These are phyloP conservation scores for Verticillium nubilum DNA, from an alignment of 2,329 filamentous ascomycete genomes.

Conservation along the genomic window DNA sequence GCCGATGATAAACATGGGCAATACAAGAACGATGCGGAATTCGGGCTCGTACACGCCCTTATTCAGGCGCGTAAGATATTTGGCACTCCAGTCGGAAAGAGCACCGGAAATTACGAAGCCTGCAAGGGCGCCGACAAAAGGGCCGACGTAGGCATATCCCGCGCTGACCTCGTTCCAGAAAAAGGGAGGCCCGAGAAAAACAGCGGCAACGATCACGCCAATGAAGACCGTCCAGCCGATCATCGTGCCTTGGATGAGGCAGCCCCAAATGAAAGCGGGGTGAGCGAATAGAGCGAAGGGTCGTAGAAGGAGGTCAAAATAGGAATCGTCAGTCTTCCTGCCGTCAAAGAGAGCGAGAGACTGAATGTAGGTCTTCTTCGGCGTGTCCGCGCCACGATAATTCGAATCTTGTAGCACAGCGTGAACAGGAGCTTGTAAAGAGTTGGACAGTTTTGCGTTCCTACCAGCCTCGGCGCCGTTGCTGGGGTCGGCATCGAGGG, in stretches of 20 bases:
- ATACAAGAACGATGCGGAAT: constrained; percentile 76
- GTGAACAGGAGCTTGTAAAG: not conserved
- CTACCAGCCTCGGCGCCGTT: not conserved
- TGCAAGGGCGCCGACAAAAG: constrained; percentile 75
- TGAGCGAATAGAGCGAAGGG: constrained; percentile 81
- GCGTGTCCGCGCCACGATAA: constrained; percentile 16
- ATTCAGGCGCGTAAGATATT: constrained; percentile 67
- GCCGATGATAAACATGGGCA: constrained; percentile 75
- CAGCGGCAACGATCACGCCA: constrained; percentile 72
- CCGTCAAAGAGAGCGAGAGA: constrained; percentile 71
- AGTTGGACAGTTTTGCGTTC: not conserved
- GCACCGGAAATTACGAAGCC: constrained; percentile 73
- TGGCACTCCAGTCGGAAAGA: constrained; percentile 68
- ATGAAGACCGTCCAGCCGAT: constrained; percentile 97
- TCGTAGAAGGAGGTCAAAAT: constrained; percentile 59
- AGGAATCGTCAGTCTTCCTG: constrained; percentile 72
- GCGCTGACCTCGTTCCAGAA: constrained; percentile 78
- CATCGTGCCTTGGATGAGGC: constrained; percentile 77
- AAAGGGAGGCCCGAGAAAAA: constrained; percentile 75
- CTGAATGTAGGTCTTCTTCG: constrained; percentile 53
- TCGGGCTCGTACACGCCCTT: constrained; percentile 85
- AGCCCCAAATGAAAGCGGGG: constrained; percentile 76
- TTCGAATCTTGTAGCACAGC: constrained; percentile 6
- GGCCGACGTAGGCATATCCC: constrained; percentile 81
- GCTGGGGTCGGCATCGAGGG: not conserved